phyloP scores from a whole-genome alignment of 2,329 filamentous ascomycete species.

The Sporothrix dimorphospora region DNA sequence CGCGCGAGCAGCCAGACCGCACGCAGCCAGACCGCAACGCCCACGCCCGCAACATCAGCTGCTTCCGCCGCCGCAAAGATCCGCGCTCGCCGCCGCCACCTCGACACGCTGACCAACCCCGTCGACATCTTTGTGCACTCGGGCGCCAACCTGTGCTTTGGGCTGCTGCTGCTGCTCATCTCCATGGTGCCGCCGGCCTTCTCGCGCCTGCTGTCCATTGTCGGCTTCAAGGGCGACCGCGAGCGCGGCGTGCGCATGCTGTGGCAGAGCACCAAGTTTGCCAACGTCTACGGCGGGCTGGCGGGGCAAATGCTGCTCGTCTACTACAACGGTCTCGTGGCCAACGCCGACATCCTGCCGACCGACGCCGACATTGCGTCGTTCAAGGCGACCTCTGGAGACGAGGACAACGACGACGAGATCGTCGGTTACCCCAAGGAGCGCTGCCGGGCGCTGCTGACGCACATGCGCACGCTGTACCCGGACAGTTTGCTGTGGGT shows the following conservation, averaged over 20 bases:
- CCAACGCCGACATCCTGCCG: conserved; percentile 85
- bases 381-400: conserved; percentile 40
- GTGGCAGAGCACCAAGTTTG: conserved; percentile 84
- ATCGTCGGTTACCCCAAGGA: conserved; percentile 72
- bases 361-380: conserved; percentile 56
- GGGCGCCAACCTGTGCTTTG: conserved; percentile 86
- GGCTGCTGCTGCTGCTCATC: conserved; percentile 81
- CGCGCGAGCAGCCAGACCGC: neutral
- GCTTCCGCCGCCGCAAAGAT: conserved; percentile 39
- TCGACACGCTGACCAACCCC: conserved; percentile 69
- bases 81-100: conserved; percentile 49
- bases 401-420: conserved; percentile 49
- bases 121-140: conserved; percentile 89
- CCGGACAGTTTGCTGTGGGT: conserved; percentile 84
- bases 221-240: conserved; percentile 89
- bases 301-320: conserved; percentile 78
- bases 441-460: conserved; percentile 68
- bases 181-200: conserved; percentile 92
- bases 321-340: conserved; percentile 87
- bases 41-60: neutral
- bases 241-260: conserved; percentile 81
- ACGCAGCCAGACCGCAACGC: neutral
- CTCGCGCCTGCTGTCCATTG: conserved; percentile 79
- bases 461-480: conserved; percentile 75
- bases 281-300: conserved; percentile 91